Base-by-base conservation (phyloP, 2,329 filamentous ascomycete species). In the Endoconidiophora laricicola region DNA sequence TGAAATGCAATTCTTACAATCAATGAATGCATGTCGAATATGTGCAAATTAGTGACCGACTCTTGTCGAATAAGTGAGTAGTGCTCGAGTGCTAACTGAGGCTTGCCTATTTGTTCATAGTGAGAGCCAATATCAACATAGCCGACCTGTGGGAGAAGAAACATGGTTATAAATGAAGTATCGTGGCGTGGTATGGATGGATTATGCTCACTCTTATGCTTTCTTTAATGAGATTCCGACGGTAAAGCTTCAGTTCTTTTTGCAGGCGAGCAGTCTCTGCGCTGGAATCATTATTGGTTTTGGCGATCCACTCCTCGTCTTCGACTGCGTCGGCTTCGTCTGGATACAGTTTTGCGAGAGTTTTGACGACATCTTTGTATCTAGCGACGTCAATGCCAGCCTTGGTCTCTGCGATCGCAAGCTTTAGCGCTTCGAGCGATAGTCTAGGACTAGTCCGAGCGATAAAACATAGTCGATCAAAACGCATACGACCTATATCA, bases 161-260 rank as follows among this genome's bases (percentile, higher is more conserved):
- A 39, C 16, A 44, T 43, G 18, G 29, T 44, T 49, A 49, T 39
- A 38, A n/a, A 18, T 14, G 20, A 20, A 4, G 38, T 16, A 36
- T 18, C n/a, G 9, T 43, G 18, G 6, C 3, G n/a, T 40, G 14
- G 4, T 50, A 12, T 7, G 7, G 14, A 29, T 26, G 45, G 16
- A 33, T 4, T n/a, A 22, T 24, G 49, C 54, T 43, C 70, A 93
- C 87, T 57, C 88, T 69, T 59, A 96, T 94, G 67, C 87, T 95
- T 67, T 98, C 91, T 62, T 95, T 94, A 58, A 98, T 87, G 41
- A 96, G 68, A 59, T 96, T 98, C 61, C 95, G 94, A 66, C 91
- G 94, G 65, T 96, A 96, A 1, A 81, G 82, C 63, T 87, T 88
- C 18, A 98, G 70, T 63, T 96, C 86, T 14, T 74, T 69, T 61